phyloP scores from a whole-genome alignment of 2,329 filamentous ascomycete species.

The Cladosporium austrohemisphaericum region DNA sequence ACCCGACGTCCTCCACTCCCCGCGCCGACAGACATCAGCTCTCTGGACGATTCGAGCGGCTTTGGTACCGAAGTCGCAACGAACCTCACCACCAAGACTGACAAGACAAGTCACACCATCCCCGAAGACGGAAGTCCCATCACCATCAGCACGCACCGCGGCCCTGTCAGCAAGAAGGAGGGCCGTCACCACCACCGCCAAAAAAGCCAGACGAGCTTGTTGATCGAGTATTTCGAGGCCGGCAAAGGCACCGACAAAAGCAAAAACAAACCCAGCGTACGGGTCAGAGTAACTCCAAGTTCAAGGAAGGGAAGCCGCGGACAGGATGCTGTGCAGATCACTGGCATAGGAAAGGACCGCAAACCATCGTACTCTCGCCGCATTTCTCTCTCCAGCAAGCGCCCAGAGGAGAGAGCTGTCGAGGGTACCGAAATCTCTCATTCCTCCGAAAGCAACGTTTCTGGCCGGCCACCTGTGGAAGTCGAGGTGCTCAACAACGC shows the following conservation, averaged over 20 bases:
- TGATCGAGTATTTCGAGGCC: slow-evolving; percentile 94
- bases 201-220: slow-evolving; percentile 79
- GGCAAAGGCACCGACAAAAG: slow-evolving; percentile 60
- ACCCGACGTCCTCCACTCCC: slow-evolving; percentile 59
- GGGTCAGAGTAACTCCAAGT: slow-evolving; percentile 75
- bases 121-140: slow-evolving; percentile 87
- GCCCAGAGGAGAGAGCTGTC: slow-evolving; percentile 32
- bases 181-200: slow-evolving; percentile 52
- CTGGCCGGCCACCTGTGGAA: slow-evolving; percentile 69
- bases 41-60: slow-evolving; percentile 53
- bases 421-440: slow-evolving; percentile 56
- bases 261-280: slow-evolving; percentile 75
- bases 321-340: slow-evolving; percentile 81
- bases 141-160: slow-evolving; percentile 79
- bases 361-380: slow-evolving; percentile 67
- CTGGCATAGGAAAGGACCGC: slow-evolving; percentile 69
- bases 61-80: slow-evolving; percentile 55
- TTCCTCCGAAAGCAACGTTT: slow-evolving; percentile 75
- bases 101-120: slow-evolving; percentile 71
- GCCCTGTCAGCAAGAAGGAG: slow-evolving; percentile 27
- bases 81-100: slow-evolving; percentile 65
- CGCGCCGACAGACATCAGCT: slow-evolving; percentile 69
- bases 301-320: slow-evolving; percentile 49
- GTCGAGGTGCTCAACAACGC: slow-evolving; percentile 75
- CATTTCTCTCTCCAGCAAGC: slow-evolving; percentile 57